phyloP scores from a whole-genome alignment of 306 rosid species.

The Crataegus laevigata region DNA sequence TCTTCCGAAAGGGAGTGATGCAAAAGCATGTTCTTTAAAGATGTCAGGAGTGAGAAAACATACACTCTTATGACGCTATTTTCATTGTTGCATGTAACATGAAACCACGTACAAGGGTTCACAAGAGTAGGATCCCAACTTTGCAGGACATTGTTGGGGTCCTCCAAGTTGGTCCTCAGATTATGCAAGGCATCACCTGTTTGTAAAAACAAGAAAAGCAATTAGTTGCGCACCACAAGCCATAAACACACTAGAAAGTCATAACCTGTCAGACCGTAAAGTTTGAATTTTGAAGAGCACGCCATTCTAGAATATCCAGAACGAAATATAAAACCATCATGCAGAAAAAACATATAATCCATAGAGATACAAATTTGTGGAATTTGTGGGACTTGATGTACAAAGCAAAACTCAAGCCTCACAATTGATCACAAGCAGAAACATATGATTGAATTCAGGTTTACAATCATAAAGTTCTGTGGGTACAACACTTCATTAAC shows the following conservation, averaged over 20 bases:
- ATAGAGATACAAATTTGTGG: not conserved
- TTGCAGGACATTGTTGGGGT: slow-evolving; percentile 92
- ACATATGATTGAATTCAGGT: not conserved
- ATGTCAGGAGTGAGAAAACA: slow-evolving; percentile 28
- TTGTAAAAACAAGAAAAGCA: slow-evolving; percentile 11
- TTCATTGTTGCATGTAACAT: slow-evolving; percentile 96
- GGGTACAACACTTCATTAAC: not conserved
- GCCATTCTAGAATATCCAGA: not conserved
- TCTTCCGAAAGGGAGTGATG: slow-evolving; percentile 5
- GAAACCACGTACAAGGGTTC: slow-evolving; percentile 99
- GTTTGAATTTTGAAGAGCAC: not conserved
- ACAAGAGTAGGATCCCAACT: slow-evolving; percentile 99
- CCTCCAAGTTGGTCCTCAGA: slow-evolving; percentile 75
- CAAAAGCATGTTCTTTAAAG: not conserved
- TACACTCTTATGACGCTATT: slow-evolving; percentile 98
- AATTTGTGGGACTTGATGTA: not conserved
- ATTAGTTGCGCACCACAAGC: slow-evolving; percentile 13
- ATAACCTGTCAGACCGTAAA: not conserved
- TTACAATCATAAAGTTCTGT: not conserved
- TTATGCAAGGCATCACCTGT: slow-evolving; percentile 97
- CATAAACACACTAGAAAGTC: not conserved
- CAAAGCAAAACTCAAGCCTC: not conserved
- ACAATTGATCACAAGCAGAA: not conserved
- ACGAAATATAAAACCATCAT: not conserved
- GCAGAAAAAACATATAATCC: not conserved